Evolutionary conservation across 2,329 filamentous ascomycete genomes (phyloP), one percentile per base, ranked within the genome.

Genomic region (Aspergillus sp.): DNA sequence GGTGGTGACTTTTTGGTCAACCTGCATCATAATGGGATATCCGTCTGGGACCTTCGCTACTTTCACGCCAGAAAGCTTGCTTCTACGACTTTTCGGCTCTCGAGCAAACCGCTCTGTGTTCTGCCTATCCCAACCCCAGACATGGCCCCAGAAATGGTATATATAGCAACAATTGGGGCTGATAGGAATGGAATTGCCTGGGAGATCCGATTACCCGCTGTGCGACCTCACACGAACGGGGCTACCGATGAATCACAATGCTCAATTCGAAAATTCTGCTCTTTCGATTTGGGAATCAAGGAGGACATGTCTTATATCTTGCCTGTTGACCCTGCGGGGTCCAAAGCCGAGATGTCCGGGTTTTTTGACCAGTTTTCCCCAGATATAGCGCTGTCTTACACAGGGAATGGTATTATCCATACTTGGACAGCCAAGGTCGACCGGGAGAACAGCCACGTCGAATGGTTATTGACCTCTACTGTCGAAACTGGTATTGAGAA

Each of bases 341-440:
- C 87, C 10, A 77, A 82, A 36, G 82, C 86, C 1, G 79, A 86
- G 3, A 82, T 85, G 10, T 89, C 89, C 3, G 89, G 87, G 0
- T 95, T 91, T 57, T 79, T 95, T 30, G 91, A 96, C 68, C 83
- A 89, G 0, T 95, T 96, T 68, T 88, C 90, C 10, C 84, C 87
- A 36, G 91, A 96, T 65, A 84, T 95, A 46, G 90, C 90, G 11
- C 84, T 95, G 22, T 94, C 91, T 1, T 95, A 94, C 66, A 93
- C 88, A 0, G 78, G 82, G 19, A 80, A 80, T 9, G 92, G 91
- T 0, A 76, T 86, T 5, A 81, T 96, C 41, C 85, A 88, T 54
- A 93, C 92, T 36, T 95, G 91, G 90, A 91, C 91, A 3, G 89
- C 89, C 3, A 84, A 86, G 50, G 80, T 95, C 33, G 82, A 90